These are phyloP conservation scores for Penicillium paradoxum DNA, from an alignment of 495 filamentous ascomycete genomes.

Conservation along the genomic window DNA sequence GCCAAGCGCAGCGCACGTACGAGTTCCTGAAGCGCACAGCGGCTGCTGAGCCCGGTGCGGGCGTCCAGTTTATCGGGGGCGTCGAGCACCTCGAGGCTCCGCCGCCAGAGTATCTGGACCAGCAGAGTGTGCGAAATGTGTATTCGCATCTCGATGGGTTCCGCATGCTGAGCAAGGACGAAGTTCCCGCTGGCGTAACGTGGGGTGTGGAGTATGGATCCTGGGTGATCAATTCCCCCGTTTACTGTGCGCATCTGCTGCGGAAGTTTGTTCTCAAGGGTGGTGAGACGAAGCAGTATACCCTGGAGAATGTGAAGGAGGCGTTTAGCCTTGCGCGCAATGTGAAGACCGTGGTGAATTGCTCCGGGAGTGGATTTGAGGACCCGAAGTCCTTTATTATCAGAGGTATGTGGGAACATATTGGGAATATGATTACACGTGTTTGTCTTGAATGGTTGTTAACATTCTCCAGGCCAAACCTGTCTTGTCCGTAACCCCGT, in stretches of 20 bases:
- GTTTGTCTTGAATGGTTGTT: not conserved
- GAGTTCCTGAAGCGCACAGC: constrained; percentile 42
- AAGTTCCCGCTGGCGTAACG: constrained; percentile 43
- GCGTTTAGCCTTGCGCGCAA: constrained; percentile 37
- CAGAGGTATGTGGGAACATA: constrained; percentile 32
- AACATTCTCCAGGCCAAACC: constrained; percentile 30
- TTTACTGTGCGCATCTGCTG: constrained; percentile 55
- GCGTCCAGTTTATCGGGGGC: constrained; percentile 50
- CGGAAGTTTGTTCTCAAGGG: constrained; percentile 48
- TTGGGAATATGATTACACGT: too few relatives aligned
- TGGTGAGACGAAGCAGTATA: constrained; percentile 41
- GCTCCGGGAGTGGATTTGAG: constrained; percentile 51
- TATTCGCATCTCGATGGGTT: constrained; percentile 43
- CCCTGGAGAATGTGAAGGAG: constrained; percentile 43
- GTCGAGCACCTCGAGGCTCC: constrained; percentile 58
- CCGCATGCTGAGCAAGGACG: constrained; percentile 27
- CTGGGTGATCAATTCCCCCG: constrained; percentile 57
- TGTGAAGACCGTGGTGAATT: constrained; percentile 53
- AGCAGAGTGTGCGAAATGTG: constrained; percentile 17
- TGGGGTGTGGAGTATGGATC: constrained; percentile 56
- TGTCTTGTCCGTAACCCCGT: constrained; percentile 44
- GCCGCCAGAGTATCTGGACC: constrained; percentile 37
- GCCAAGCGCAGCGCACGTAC: constrained; percentile 49
- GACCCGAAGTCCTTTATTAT: constrained; percentile 52
- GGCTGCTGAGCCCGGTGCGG: constrained; percentile 38